These are phyloP conservation scores for Lentinus brumalis DNA, from an alignment of 768 basidiomycete genomes.

Conservation along the genomic window DNA sequence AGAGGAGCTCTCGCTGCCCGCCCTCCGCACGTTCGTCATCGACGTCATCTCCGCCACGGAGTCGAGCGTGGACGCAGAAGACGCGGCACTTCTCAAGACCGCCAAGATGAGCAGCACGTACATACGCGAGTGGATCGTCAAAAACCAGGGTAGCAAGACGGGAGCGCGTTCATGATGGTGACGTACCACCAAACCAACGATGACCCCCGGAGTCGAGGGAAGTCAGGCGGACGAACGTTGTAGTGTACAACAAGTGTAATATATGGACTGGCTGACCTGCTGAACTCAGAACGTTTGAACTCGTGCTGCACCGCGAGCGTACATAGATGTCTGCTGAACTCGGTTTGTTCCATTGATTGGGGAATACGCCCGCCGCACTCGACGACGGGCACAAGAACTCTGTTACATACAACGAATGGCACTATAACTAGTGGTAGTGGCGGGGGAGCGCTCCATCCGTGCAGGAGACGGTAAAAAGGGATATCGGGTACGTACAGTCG, in stretches of 20 bases:
- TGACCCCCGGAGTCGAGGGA: neutral
- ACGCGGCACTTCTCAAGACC: constrained; percentile 68
- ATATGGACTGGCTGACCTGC: neutral
- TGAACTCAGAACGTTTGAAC: too few species aligned
- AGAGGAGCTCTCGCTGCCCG: constrained; percentile 52
- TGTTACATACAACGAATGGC: constrained; percentile 18
- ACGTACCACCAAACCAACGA: neutral
- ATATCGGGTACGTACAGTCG: too few species aligned
- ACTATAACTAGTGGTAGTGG: neutral
- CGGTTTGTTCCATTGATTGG: neutral
- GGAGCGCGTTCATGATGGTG: neutral
- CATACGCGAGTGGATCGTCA: constrained; percentile 84
- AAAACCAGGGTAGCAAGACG: neutral
- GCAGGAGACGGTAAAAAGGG: too few species aligned
- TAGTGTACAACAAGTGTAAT: neutral
- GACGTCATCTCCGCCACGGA: constrained; percentile 82
- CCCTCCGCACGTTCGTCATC: constrained; percentile 74
- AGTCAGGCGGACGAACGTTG: too few species aligned
- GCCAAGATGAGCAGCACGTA: constrained; percentile 95
- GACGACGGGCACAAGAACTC: neutral
- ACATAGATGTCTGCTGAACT: neutral
- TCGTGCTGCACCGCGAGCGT: too few species aligned
- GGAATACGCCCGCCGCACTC: neutral
- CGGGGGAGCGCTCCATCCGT: neutral
- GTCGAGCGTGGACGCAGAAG: constrained; percentile 59